Conservation (phyloP, 768 basidiomycete species). For the Lyophyllum decastes region DNA sequence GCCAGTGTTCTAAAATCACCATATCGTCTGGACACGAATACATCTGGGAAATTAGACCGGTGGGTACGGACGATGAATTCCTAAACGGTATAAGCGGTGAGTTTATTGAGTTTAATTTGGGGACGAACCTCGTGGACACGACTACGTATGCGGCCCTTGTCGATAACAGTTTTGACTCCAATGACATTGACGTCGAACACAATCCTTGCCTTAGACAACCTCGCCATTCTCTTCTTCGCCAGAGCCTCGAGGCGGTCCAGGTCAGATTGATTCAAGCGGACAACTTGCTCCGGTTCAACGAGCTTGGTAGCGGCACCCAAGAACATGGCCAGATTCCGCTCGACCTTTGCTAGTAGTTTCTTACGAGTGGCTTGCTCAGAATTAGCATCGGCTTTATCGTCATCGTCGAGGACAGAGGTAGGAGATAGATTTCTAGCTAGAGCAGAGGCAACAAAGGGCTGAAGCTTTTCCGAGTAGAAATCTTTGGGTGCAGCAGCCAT, state of each 20-base stretch:
- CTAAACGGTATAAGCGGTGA: constrained; percentile 36
- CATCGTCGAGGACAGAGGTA: constrained; percentile 59
- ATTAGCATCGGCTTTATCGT: constrained; percentile 36
- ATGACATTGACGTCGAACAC: constrained; percentile 91
- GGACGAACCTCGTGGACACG: constrained; percentile 82
- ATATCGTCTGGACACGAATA: constrained; percentile 90
- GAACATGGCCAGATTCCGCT: constrained; percentile 84
- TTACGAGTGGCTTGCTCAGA: constrained; percentile 59
- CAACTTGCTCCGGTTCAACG: constrained; percentile 83
- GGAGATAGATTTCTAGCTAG: constrained; percentile 78
- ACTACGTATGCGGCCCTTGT: constrained; percentile 85
- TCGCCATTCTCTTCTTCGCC: constrained; percentile 62
- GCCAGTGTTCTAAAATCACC: constrained; percentile 93
- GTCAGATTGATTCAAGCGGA: constrained; percentile 85
- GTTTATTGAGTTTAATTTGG: constrained; percentile 2
- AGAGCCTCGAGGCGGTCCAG: constrained; percentile 75
- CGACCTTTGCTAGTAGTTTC: constrained; percentile 74
- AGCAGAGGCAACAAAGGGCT: constrained; percentile 87
- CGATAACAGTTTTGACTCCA: constrained; percentile 78
- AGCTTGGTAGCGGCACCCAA: constrained; percentile 82
- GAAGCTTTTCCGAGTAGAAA: constrained; percentile 94
- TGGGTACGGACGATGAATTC: constrained; percentile 95
- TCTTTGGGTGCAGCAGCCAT: constrained; percentile 84
- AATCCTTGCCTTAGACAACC: constrained; percentile 45
- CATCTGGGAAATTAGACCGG: constrained; percentile 67